Base-by-base conservation (phyloP, 805 yeast species). In the Ogataea populi-albae region DNA sequence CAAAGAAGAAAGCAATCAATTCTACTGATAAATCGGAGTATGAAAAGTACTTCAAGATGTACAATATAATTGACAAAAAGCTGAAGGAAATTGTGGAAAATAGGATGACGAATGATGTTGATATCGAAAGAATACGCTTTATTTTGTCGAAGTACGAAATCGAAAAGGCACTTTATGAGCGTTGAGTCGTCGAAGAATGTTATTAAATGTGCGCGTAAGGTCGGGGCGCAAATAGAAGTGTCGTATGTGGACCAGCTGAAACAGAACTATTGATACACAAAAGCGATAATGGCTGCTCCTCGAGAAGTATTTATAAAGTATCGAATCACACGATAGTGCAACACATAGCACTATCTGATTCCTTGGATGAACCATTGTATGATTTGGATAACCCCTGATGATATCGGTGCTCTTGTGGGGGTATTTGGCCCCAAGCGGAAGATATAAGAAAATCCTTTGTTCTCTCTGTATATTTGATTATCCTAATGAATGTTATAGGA, bases 401-500 rank as follows among this genome's bases (percentile, higher is more conserved):
- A 42, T 54, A 70, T 45, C 59, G 56, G 40, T 67, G 65, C 34
- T 49, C 43, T 28, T 59, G 63, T 3, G 59, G 59, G 1, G 64
- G 65, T 27, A 59, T 39, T 14, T 50, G 47, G 5, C 60, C 62
- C 75, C 77, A 72, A 8, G 70, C 34, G 5, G 57, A 49, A 1
- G 76, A 71, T n/a, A 74, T 54, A 27, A 75, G 55, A 29, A 66
- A 65, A 51, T 75, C 80, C 3, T 68, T 66, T 5, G 69, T 67
- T 16, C 60, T 64, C 35, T 68, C 64, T 6, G 68, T 61, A 30
- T 61, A 66, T 36, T 69, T 62, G 10, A 73, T 66, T 15, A 72
- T 61, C 43, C 66, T 62, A 18, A 6, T 8, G 24, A 15, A 10
- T 9, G 25, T 12, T n/a, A n/a, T n/a, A n/a, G n/a, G n/a, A n/a